Conservation (phyloP, 1,284 basidiomycete species). For the Heterobasidion annosum region DNA sequence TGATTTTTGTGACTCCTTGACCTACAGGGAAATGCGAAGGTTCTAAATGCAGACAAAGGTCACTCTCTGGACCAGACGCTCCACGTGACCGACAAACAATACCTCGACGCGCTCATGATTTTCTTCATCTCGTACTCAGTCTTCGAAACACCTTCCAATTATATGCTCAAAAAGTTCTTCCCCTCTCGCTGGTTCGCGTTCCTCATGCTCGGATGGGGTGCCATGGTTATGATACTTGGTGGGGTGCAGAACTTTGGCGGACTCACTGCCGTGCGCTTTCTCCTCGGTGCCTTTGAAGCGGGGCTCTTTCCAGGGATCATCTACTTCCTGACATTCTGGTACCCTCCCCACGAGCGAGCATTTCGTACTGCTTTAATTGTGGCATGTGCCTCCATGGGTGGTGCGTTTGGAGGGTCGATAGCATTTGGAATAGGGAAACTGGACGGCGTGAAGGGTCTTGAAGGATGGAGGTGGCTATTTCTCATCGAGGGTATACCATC, state of each 20-base stretch:
- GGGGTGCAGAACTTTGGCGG: slow-evolving; percentile 23
- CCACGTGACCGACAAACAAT: slow-evolving; percentile 21
- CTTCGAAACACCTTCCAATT: slow-evolving; percentile 30
- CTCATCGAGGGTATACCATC: slow-evolving; percentile 39
- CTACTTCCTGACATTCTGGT: slow-evolving; percentile 30
- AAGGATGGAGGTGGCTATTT: slow-evolving; percentile 33
- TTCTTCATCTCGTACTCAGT: slow-evolving; percentile 26
- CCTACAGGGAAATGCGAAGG: slow-evolving; percentile 25
- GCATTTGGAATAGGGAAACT: slow-evolving; percentile 27
- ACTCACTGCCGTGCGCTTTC: slow-evolving; percentile 19
- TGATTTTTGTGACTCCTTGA: not conserved
- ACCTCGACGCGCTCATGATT: slow-evolving; percentile 27
- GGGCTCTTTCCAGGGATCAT: slow-evolving; percentile 22
- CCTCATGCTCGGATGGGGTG: slow-evolving; percentile 31
- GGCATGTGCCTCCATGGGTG: slow-evolving; percentile 29
- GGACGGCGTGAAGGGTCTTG: slow-evolving; percentile 19
- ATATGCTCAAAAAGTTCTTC: slow-evolving; percentile 32
- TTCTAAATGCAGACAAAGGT: slow-evolving; percentile 24
- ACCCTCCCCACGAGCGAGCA: slow-evolving; percentile 28
- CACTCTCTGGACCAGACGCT: slow-evolving; percentile 23
- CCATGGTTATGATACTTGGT: slow-evolving; percentile 27
- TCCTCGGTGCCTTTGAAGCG: slow-evolving; percentile 22
- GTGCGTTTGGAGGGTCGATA: slow-evolving; percentile 35
- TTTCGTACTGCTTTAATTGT: slow-evolving; percentile 27
- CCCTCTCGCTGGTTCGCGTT: slow-evolving; percentile 26